These are phyloP conservation scores for Prunus campanulata DNA, from an alignment of 306 rosid species.

Conservation along the genomic window DNA sequence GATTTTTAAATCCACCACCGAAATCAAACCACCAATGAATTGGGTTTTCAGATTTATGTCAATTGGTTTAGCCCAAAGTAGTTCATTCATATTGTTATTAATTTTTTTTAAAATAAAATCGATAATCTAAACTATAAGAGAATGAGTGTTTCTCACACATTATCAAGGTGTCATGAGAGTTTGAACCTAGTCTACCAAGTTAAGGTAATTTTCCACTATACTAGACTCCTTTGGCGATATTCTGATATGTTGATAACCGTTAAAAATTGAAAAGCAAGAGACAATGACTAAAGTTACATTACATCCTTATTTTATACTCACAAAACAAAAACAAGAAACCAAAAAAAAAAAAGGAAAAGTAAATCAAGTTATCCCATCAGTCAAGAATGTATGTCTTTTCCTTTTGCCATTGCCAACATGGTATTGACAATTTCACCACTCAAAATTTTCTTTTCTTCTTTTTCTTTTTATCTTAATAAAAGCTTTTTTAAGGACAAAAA, in stretches of 20 bases:
- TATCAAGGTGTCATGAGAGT: too few relatives aligned
- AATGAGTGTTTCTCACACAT: too few relatives aligned
- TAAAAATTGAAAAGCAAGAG: too few relatives aligned
- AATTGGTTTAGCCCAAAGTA: background rate
- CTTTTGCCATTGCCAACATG: conserved; percentile 2
- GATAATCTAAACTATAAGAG: too few relatives aligned
- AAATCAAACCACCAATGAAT: background rate
- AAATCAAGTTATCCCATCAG: background rate
- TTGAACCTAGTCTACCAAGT: too few relatives aligned
- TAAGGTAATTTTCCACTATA: too few relatives aligned
- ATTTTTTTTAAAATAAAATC: too few relatives aligned
- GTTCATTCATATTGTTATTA: too few relatives aligned
- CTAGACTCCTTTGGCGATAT: too few relatives aligned
- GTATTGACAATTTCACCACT: background rate
- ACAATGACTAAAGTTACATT: background rate
- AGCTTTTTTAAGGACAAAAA: background rate
- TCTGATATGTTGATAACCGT: too few relatives aligned
- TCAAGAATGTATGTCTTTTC: background rate
- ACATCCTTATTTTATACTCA: too few relatives aligned
- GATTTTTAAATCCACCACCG: background rate
- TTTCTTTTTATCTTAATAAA: background rate
- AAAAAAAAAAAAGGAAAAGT: background rate
- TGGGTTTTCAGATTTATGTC: background rate
- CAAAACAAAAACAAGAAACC: background rate
- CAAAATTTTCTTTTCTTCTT: background rate